Evolutionary conservation across 805 yeast genomes (phyloP), one percentile per base, ranked within the genome.

Genomic region (Brettanomyces naardenensis): DNA sequence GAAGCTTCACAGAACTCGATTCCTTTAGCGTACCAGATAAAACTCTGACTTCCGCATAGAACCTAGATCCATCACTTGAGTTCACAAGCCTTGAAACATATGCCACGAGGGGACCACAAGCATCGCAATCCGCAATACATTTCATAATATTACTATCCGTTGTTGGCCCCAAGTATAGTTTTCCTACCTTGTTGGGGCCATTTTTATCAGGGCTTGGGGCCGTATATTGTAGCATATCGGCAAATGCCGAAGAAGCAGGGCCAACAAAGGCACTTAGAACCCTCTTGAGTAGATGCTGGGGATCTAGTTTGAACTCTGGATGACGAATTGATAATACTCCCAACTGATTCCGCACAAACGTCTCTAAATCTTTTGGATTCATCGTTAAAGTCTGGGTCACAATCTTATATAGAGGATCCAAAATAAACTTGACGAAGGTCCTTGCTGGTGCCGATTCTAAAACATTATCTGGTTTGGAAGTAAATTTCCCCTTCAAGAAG

Each of bases 381-480:
- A 70, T 65, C 0, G 86, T 67, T 9, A 90, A 51, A 0, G 83
- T 66, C 35, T 73, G 68, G 0, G 86, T 67, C 27, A 79, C 60
- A 6, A 89, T 53, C 53, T 90, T 89, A 61, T 88, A 90, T 10
- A 90, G 50, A 2, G 97, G 98, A 19, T 75, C 76, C 6, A 88
- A 59, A 6, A 92, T 68, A 47, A 87, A 81, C 32, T 68, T 64
- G 5, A 71, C 69, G 55, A 90, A 83, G 1, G 86, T 54, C 37
- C 75, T 51, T 28, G 41, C 28, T 2, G 23, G 25, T 29, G 48
- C 61, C 31, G 35, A 43, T 23, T 37, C 43, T 25, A 41, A 56
- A 52, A 21, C 46, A 37, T 42, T 53, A 33, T 31, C 39, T 38
- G 59, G 61, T 34, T 45, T 48, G 0, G 54, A 54, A 0, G 68